These are phyloP conservation scores for Inonotus obliquus DNA, from an alignment of 1,284 basidiomycete genomes.

Conservation along the genomic window DNA sequence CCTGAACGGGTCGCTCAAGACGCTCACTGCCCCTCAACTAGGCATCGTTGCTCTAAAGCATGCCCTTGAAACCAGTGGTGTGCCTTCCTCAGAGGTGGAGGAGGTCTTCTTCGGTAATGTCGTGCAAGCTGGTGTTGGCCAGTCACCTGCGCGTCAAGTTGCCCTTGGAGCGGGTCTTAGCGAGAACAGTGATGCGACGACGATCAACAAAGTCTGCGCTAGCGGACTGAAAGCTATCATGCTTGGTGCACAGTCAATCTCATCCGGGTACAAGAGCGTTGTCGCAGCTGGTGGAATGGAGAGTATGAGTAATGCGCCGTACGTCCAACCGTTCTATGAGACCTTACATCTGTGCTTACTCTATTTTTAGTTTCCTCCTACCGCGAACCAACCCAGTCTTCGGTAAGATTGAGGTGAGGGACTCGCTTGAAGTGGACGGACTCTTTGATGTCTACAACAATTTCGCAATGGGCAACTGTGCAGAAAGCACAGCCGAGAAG, in stretches of 20 bases:
- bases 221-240: constrained; percentile 95
- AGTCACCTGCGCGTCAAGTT: constrained; percentile 94
- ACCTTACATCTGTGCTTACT: background rate
- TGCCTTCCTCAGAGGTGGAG: constrained; percentile 82
- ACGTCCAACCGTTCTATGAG: constrained; percentile 32
- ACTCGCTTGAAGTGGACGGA: constrained; percentile 90
- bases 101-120: constrained; percentile 98
- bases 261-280: constrained; percentile 80
- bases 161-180: constrained; percentile 84
- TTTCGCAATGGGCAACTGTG: constrained; percentile 96
- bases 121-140: constrained; percentile 93
- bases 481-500: constrained; percentile 84
- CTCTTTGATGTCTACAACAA: constrained; percentile 96
- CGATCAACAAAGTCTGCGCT: constrained; percentile 99
- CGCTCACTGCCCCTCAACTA: constrained; percentile 87
- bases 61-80: constrained; percentile 75
- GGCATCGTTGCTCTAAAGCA: constrained; percentile 88
- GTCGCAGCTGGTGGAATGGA: constrained; percentile 96
- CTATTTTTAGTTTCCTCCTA: constrained; percentile 62
- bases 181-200: constrained; percentile 89
- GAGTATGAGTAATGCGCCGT: constrained; percentile 97
- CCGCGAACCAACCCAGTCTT: constrained; percentile 86
- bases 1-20: constrained; percentile 86
- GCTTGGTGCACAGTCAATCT: constrained; percentile 88
- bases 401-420: constrained; percentile 84